Percentiles rank a stretch among this genome's conserved stretches.
Conservation (phyloP, 495 filamentous ascomycete genomes). For the Sabuloglossum arenarium region DNA sequence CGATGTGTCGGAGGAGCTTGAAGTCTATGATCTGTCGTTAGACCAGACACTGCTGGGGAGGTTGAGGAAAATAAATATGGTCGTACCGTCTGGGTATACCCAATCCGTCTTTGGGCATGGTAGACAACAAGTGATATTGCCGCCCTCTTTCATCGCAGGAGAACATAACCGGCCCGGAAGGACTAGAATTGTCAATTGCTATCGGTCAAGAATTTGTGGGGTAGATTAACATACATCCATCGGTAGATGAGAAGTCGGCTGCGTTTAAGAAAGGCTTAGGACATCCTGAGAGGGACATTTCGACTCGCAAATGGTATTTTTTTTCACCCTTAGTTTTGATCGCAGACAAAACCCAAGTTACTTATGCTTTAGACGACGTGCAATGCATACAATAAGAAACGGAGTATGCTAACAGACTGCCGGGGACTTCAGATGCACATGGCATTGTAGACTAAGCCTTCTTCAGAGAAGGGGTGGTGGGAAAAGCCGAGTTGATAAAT, state of each 20-base stretch:
- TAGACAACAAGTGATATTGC: constrained; percentile 48
- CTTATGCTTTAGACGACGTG: background rate
- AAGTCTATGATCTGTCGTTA: background rate
- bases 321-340: background rate
- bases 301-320: background rate
- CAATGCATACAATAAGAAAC: background rate
- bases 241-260: constrained; percentile 30
- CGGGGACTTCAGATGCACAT: background rate
- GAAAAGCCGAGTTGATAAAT: background rate
- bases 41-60: background rate
- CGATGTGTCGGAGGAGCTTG: constrained; percentile 17
- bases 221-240: constrained; percentile 37
- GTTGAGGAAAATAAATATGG: constrained; percentile 6
- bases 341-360: background rate
- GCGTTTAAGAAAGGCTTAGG: constrained; percentile 42
- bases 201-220: constrained; percentile 1
- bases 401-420: background rate
- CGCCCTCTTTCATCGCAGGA: constrained; percentile 22
- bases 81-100: constrained; percentile 55
- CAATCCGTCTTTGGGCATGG: constrained; percentile 77
- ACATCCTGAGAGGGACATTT: constrained; percentile 19
- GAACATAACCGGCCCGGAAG: constrained; percentile 44
- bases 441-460: background rate
- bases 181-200: constrained; percentile 26
- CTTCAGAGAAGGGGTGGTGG: background rate